Conservation (phyloP, 2,329 filamentous ascomycete genomes). For the Diaporthe sp. region DNA sequence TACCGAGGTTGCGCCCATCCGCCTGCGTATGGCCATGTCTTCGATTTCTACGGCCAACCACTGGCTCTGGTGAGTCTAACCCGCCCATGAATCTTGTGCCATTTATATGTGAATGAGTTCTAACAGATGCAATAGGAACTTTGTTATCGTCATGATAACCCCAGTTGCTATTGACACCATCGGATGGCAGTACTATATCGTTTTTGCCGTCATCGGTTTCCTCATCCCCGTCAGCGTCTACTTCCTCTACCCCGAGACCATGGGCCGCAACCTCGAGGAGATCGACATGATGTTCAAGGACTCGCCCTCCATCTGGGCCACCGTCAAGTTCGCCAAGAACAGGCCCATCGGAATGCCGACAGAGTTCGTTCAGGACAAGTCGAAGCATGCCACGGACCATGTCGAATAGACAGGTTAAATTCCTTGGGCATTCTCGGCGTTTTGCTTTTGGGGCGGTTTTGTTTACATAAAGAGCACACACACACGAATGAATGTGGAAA, state of each 20-base stretch:
- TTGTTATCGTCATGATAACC: constrained; percentile 56
- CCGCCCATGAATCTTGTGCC: neutral
- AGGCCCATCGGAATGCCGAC: constrained; percentile 39
- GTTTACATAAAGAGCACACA: neutral
- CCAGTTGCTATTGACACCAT: constrained; percentile 61
- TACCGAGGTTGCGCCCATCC: constrained; percentile 65
- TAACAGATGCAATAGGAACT: constrained; percentile 46
- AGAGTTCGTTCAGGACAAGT: constrained; percentile 33
- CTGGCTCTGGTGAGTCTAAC: constrained; percentile 55
- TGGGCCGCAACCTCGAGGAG: constrained; percentile 59
- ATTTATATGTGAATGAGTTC: neutral
- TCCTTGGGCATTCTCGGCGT: neutral
- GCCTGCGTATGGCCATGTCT: constrained; percentile 63
- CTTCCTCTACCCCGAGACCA: constrained; percentile 60
- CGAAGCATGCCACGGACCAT: constrained; percentile 24
- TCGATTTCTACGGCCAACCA: constrained; percentile 66
- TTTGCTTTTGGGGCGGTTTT: neutral
- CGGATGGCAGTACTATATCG: constrained; percentile 62
- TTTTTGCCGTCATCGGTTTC: constrained; percentile 57
- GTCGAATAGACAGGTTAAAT: constrained; percentile 1
- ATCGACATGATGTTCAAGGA: constrained; percentile 56
- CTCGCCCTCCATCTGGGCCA: constrained; percentile 48
- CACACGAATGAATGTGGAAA: constrained; percentile 5
- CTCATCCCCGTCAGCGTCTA: constrained; percentile 56
- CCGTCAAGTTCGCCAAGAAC: constrained; percentile 50